A percentile compares a stretch with the other conserved stretches of the same genome.
Conservation (phyloP, 306 rosid genomes). For the Begonia peltatifolia region DNA sequence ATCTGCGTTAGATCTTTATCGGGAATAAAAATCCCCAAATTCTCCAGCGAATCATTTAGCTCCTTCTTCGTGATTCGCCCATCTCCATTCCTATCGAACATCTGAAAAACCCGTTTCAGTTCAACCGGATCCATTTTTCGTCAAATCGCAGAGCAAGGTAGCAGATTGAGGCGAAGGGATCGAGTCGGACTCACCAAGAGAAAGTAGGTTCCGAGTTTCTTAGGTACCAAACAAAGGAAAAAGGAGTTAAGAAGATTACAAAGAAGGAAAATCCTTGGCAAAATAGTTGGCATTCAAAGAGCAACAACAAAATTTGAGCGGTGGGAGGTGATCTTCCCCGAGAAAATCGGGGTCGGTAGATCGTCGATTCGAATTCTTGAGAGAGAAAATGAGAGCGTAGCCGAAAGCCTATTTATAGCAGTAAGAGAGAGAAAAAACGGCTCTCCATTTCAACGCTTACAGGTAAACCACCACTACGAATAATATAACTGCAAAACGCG, state of each 20-base stretch:
- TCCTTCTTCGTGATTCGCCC: slow-evolving; percentile 63
- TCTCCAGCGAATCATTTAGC: slow-evolving; percentile 55
- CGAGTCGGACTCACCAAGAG: neutral
- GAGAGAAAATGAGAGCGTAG: too few relatives aligned
- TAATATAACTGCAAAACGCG: too few relatives aligned
- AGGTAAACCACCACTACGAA: too few relatives aligned
- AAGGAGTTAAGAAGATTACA: slow-evolving; percentile 32
- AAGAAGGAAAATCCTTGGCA: slow-evolving; percentile 31
- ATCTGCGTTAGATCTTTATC: slow-evolving; percentile 43
- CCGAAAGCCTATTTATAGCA: too few relatives aligned
- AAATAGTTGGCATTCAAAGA: slow-evolving; percentile 36
- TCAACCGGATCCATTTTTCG: slow-evolving; percentile 41
- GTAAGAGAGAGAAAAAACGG: too few relatives aligned
- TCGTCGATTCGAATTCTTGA: too few relatives aligned
- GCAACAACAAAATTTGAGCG: too few relatives aligned
- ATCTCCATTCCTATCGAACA: slow-evolving; percentile 72
- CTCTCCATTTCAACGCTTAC: too few relatives aligned
- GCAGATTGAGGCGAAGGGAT: neutral
- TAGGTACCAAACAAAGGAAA: slow-evolving; percentile 25
- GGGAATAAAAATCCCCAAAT: slow-evolving; percentile 54
- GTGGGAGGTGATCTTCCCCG: too few relatives aligned
- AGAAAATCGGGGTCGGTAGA: too few relatives aligned
- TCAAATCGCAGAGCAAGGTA: neutral
- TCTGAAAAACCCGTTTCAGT: slow-evolving; percentile 54
- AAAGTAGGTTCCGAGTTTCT: slow-evolving; percentile 18